Percentiles rank a stretch among this genome's conserved stretches.
Evolutionary conservation across 1,284 basidiomycete genomes (phyloP).

Genomic region (Agroathelia rolfsii): DNA sequence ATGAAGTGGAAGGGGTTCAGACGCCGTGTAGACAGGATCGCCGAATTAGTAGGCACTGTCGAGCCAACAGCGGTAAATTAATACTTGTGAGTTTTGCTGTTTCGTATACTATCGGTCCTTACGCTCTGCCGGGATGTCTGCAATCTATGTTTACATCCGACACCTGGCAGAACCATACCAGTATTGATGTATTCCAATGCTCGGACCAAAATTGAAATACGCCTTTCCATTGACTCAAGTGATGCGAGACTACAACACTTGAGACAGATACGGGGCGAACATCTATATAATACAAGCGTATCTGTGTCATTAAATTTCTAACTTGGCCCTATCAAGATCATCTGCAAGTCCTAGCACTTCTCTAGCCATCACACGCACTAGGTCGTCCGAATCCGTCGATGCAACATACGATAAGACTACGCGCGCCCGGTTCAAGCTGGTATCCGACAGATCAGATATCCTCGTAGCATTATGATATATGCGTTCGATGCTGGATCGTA

Average conservation of each 20-base stretch:
- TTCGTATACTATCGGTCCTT: too few relatives aligned
- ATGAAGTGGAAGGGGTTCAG: conserved; percentile 62
- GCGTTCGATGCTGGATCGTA: conserved; percentile 41
- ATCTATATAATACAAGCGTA: conserved; percentile 22
- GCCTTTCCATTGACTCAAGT: conserved; percentile 76
- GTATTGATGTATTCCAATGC: conserved; percentile 6
- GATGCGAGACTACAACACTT: conserved; percentile 46
- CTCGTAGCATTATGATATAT: conserved; percentile 32
- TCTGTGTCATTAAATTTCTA: background rate
- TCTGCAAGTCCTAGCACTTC: conserved; percentile 27
- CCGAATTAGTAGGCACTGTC: conserved; percentile 38
- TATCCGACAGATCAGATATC: conserved; percentile 23
- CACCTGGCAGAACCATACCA: background rate
- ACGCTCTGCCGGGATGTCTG: background rate
- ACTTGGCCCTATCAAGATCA: conserved; percentile 6
- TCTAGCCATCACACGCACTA: conserved; percentile 72
- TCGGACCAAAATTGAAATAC: conserved; percentile 46
- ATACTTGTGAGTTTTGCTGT: too few relatives aligned
- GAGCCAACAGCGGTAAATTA: too few relatives aligned
- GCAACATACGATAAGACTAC: conserved; percentile 64
- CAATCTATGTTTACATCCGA: conserved; percentile 3
- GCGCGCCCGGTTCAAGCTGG: conserved; percentile 41
- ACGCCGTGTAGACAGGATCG: conserved; percentile 62
- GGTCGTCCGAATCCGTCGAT: conserved; percentile 61
- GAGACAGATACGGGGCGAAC: conserved; percentile 88